A percentile compares a stretch with the other conserved stretches of the same genome.
phyloP scores from a whole-genome alignment of 2,329 filamentous ascomycete genomes.

The Trichophyton rubrum region DNA sequence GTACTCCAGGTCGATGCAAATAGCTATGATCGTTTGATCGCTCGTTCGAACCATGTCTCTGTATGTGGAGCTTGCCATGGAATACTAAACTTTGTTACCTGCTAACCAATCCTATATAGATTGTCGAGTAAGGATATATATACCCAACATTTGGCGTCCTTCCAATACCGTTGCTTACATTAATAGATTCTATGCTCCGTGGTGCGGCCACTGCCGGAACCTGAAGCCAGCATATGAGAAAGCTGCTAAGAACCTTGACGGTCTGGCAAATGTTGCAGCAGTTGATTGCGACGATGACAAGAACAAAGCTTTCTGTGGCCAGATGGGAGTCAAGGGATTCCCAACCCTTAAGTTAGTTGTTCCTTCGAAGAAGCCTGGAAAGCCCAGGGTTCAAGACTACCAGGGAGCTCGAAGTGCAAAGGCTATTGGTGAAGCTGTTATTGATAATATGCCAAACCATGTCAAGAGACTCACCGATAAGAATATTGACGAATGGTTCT shows the following conservation, averaged over 20 bases:
- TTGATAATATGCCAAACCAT: conserved; percentile 81
- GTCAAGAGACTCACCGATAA: conserved; percentile 72
- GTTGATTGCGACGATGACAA: conserved; percentile 87
- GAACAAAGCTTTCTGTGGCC: conserved; percentile 78
- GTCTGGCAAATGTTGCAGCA: conserved; percentile 85
- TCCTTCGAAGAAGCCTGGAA: conserved; percentile 67
- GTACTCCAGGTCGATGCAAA: conserved; percentile 71
- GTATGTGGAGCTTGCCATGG: conserved; percentile 41
- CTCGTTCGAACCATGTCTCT: conserved; percentile 80
- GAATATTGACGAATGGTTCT: conserved; percentile 62
- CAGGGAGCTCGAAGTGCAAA: conserved; percentile 72
- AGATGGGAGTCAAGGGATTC: conserved; percentile 84
- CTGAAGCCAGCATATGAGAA: conserved; percentile 95
- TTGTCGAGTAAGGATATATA: conserved; percentile 40
- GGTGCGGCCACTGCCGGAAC: conserved; percentile 95
- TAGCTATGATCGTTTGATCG: conserved; percentile 70
- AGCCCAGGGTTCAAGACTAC: conserved; percentile 81
- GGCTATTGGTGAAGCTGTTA: conserved; percentile 72
- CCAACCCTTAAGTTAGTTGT: conserved; percentile 89
- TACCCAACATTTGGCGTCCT: conserved; percentile 5
- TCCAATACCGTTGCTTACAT: conserved; percentile 11
- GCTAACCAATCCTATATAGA: conserved; percentile 22
- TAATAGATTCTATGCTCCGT: conserved; percentile 83
- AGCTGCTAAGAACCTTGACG: conserved; percentile 75
- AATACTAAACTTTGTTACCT: background rate